Conservation (phyloP, 176 grass and related monocot genomes). For the Pontederia crassipes region DNA sequence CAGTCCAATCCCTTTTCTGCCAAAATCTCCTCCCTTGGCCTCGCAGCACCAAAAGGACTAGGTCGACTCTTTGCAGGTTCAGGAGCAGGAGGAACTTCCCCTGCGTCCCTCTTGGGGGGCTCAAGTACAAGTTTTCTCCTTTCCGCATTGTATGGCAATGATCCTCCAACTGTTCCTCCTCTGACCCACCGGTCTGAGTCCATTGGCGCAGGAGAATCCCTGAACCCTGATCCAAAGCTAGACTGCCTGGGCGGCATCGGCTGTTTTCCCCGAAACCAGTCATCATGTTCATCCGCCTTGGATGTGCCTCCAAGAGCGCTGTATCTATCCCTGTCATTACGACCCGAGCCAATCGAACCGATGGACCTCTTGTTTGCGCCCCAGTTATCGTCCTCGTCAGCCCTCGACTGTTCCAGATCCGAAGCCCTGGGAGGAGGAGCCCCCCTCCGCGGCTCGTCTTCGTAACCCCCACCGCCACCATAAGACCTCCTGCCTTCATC, state of each 20-base stretch:
- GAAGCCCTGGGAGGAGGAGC: slow-evolving; percentile 26
- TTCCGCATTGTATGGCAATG: slow-evolving; percentile 26
- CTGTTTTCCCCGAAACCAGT: slow-evolving; percentile 82
- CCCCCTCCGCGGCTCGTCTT: slow-evolving; percentile 47
- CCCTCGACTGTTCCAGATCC: slow-evolving; percentile 87
- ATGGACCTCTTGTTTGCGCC: slow-evolving; percentile 43
- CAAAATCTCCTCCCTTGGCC: slow-evolving; percentile 74
- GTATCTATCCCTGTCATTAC: slow-evolving; percentile 28
- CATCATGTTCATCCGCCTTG: slow-evolving; percentile 56
- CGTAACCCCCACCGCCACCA: slow-evolving; percentile 40
- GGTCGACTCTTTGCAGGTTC: slow-evolving; percentile 44
- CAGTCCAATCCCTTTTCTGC: slow-evolving; percentile 84
- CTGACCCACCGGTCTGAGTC: slow-evolving; percentile 74
- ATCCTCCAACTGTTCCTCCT: slow-evolving; percentile 14
- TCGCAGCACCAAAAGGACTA: slow-evolving; percentile 70
- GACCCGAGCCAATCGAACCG: slow-evolving; percentile 15
- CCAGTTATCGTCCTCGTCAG: slow-evolving; percentile 83
- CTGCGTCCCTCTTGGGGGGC: slow-evolving; percentile 52
- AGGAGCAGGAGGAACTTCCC: slow-evolving; percentile 9
- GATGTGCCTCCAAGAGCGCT: slow-evolving; percentile 30
- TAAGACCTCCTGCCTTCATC: slow-evolving; percentile 22
- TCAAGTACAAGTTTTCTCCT: slow-evolving; percentile 69
- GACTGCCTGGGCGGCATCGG: slow-evolving; percentile 51
- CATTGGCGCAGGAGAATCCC: slow-evolving; percentile 38
- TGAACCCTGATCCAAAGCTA: slow-evolving; percentile 36